A percentile compares a stretch with the other conserved stretches of the same genome.
These are phyloP conservation scores for Protostelium mycophagum DNA, from an alignment of 78 protist genomes.

Conservation along the genomic window DNA sequence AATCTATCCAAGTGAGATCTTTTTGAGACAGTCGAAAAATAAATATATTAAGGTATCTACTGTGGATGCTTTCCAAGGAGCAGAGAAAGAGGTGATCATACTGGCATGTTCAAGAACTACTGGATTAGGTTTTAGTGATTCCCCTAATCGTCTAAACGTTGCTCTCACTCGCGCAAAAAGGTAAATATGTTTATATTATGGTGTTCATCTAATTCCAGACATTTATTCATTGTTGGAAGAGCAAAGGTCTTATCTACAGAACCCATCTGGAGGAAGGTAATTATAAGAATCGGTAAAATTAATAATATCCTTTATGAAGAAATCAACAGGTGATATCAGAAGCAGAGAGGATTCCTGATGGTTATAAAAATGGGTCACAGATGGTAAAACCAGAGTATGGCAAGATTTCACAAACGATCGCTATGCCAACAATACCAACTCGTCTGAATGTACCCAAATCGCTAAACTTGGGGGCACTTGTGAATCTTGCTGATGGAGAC, in stretches of 20 bases:
- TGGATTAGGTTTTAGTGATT: slow-evolving; percentile 59
- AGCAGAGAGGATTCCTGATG: no score
- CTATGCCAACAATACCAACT: no score
- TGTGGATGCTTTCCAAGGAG: slow-evolving; percentile 87
- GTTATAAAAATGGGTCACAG: no score
- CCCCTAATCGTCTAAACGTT: slow-evolving; percentile 76
- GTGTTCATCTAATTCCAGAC: neutral
- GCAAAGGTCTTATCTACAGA: neutral
- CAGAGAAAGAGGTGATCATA: slow-evolving; percentile 74
- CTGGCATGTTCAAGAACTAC: slow-evolving; percentile 41
- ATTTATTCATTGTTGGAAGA: slow-evolving; percentile 69
- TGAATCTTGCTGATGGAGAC: no score
- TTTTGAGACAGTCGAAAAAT: no score
- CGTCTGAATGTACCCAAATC: no score
- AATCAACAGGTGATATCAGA: no score
- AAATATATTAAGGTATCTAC: slow-evolving; percentile 41
- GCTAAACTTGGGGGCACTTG: no score
- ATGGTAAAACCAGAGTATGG: no score
- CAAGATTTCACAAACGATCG: no score
- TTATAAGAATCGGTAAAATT: no score
- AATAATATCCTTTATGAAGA: no score
- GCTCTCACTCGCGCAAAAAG: slow-evolving; percentile 83
- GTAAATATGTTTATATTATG: slow-evolving; percentile 5
- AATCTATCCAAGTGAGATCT: neutral
- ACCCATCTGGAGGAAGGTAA: slow-evolving; percentile 15